Percentiles rank a stretch among this genome's conserved stretches.
phyloP scores from a whole-genome alignment of 2,329 filamentous ascomycete species.

The Exserohilum rostratum region DNA sequence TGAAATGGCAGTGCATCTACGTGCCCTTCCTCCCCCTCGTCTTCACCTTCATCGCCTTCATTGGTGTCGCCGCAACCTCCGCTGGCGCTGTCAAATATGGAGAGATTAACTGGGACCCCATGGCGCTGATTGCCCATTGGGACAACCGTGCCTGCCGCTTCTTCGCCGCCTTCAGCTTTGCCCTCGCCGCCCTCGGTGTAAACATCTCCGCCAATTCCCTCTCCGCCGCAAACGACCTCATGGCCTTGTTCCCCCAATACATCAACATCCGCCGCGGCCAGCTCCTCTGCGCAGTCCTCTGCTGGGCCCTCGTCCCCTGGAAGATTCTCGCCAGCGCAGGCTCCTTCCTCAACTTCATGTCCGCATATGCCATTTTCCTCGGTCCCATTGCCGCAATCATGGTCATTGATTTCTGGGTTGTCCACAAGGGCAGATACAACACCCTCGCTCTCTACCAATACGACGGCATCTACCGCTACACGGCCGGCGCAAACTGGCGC shows the following conservation, averaged over 20 bases:
- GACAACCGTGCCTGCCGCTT: slow-evolving; percentile 48
- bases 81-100: slow-evolving; percentile 61
- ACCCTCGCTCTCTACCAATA: slow-evolving; percentile 60
- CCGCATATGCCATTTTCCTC: slow-evolving; percentile 69
- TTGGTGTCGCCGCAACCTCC: slow-evolving; percentile 65
- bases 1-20: slow-evolving; percentile 59
- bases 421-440: slow-evolving; percentile 58
- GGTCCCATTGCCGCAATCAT: slow-evolving; percentile 68
- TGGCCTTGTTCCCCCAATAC: slow-evolving; percentile 58
- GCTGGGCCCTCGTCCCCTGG: slow-evolving; percentile 56
- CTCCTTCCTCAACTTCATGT: slow-evolving; percentile 65
- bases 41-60: slow-evolving; percentile 61
- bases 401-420: slow-evolving; percentile 65
- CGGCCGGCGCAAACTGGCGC: slow-evolving; percentile 63
- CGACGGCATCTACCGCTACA: slow-evolving; percentile 59
- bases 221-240: slow-evolving; percentile 61
- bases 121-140: slow-evolving; percentile 49
- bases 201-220: slow-evolving; percentile 62
- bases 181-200: slow-evolving; percentile 58
- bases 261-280: slow-evolving; percentile 60
- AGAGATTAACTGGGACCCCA: slow-evolving; percentile 52
- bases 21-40: slow-evolving; percentile 59
- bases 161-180: slow-evolving; percentile 52
- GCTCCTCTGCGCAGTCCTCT: slow-evolving; percentile 52
- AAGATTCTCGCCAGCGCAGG: slow-evolving; percentile 53